Evolutionary conservation across 805 yeast species (phyloP).

Genomic region (Hanseniaspora valbyensis): DNA sequence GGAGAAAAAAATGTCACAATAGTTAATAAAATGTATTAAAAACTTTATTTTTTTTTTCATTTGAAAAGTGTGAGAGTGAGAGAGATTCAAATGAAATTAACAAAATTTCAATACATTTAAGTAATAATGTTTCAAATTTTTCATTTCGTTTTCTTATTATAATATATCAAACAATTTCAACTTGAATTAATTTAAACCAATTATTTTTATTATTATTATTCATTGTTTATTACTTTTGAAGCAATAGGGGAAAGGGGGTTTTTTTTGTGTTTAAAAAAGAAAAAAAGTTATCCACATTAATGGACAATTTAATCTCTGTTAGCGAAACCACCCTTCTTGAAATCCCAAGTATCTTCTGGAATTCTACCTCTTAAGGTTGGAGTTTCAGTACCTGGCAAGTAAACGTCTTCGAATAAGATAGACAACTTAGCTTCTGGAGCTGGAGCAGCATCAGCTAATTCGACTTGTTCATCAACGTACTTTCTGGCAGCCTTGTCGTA

Average conservation of each 20-base stretch:
- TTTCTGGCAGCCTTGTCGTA: constrained; percentile 95
- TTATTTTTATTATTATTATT: neutral
- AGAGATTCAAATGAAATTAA: neutral
- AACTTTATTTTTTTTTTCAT: neutral
- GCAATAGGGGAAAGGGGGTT: neutral
- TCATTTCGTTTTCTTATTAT: neutral
- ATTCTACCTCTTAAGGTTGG: constrained; percentile 93
- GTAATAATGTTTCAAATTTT: too few relatives aligned
- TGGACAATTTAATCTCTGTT: constrained; percentile 22
- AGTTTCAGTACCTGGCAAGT: constrained; percentile 86
- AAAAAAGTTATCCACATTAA: too few relatives aligned
- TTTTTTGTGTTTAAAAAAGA: neutral
- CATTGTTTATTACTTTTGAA: neutral
- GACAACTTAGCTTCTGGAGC: constrained; percentile 94
- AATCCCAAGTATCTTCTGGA: constrained; percentile 89
- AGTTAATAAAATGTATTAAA: too few relatives aligned
- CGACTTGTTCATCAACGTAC: constrained; percentile 88
- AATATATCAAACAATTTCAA: neutral
- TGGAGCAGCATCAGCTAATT: constrained; percentile 84
- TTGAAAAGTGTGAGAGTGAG: neutral
- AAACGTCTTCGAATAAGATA: constrained; percentile 91
- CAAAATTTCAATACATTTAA: too few relatives aligned
- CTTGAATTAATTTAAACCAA: neutral
- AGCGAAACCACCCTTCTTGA: constrained; percentile 39
- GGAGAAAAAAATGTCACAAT: too few relatives aligned